These are phyloP conservation scores for Penicillium brasilianum DNA, from an alignment of 2,329 filamentous ascomycete species.

Conservation along the genomic window DNA sequence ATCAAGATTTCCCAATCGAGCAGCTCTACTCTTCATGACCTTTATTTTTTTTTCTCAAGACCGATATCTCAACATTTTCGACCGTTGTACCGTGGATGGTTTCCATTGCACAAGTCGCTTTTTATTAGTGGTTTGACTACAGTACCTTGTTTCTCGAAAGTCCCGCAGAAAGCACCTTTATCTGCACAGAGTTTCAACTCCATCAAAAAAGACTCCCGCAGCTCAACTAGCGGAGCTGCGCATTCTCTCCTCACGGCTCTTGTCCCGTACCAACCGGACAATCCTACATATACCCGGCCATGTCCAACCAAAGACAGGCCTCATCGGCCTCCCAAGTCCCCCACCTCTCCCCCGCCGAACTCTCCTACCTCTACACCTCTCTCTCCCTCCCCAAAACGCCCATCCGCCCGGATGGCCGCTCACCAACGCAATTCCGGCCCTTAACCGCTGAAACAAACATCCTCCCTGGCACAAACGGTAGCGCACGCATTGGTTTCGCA, in stretches of 20 bases:
- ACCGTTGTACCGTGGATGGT: conserved; percentile 1
- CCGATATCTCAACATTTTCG: conserved; percentile 7
- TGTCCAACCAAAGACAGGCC: conserved; percentile 69
- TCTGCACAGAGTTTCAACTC: neutral
- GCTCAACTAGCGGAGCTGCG: conserved; percentile 4
- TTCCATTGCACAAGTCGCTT: neutral
- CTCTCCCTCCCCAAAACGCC: conserved; percentile 76
- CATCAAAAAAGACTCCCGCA: conserved; percentile 6
- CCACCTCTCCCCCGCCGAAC: conserved; percentile 90
- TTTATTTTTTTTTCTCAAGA: conserved; percentile 26
- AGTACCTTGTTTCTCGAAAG: too few relatives aligned
- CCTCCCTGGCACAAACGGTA: conserved; percentile 86
- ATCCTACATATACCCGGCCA: conserved; percentile 39
- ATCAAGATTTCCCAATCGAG: conserved; percentile 42
- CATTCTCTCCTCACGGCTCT: neutral
- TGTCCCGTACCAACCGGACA: neutral
- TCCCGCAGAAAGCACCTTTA: neutral
- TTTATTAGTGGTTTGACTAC: neutral
- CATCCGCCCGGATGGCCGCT: conserved; percentile 85
- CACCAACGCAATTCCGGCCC: conserved; percentile 84
- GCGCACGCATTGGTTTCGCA: conserved; percentile 88
- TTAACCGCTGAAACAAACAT: conserved; percentile 89
- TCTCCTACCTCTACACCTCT: conserved; percentile 90
- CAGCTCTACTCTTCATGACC: conserved; percentile 21
- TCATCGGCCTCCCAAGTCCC: conserved; percentile 51